Evolutionary conservation across 257 asterid genomes (phyloP).

Genomic region (Nicotiana undulata): DNA sequence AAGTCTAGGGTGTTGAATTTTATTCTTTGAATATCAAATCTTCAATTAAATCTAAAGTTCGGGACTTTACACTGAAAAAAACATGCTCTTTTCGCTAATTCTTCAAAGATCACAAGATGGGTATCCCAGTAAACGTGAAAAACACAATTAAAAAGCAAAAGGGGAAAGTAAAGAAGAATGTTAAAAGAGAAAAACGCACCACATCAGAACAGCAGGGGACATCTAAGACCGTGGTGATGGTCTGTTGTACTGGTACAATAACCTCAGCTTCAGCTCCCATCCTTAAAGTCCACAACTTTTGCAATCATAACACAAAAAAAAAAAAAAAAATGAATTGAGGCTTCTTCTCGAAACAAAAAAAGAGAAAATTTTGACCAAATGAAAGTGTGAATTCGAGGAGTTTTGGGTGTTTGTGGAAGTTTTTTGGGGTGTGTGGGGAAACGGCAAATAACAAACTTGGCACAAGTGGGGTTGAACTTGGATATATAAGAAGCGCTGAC

Average conservation of each 20-base stretch:
- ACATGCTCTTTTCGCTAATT: too few relatives aligned
- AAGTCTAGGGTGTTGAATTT: neutral
- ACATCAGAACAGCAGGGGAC: neutral
- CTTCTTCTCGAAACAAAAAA: neutral
- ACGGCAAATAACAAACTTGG: neutral
- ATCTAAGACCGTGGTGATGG: neutral
- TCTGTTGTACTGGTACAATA: constrained; percentile 1
- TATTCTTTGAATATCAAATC: neutral
- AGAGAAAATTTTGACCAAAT: neutral
- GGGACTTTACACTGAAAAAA: too few relatives aligned
- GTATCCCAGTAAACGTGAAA: neutral
- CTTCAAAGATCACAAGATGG: too few relatives aligned
- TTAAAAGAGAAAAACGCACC: neutral
- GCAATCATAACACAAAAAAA: neutral
- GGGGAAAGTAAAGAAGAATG: neutral
- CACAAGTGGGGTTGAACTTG: neutral
- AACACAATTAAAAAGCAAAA: neutral
- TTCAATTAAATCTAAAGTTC: neutral
- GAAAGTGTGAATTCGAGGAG: neutral
- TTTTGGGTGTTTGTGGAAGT: neutral
- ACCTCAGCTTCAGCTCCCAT: constrained; percentile 8
- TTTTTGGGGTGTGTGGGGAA: neutral
- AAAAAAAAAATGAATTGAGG: neutral
- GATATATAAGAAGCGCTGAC: neutral
- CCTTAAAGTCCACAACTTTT: neutral